Conservation (phyloP, 768 basidiomycete genomes). For the Boletus sp. region DNA sequence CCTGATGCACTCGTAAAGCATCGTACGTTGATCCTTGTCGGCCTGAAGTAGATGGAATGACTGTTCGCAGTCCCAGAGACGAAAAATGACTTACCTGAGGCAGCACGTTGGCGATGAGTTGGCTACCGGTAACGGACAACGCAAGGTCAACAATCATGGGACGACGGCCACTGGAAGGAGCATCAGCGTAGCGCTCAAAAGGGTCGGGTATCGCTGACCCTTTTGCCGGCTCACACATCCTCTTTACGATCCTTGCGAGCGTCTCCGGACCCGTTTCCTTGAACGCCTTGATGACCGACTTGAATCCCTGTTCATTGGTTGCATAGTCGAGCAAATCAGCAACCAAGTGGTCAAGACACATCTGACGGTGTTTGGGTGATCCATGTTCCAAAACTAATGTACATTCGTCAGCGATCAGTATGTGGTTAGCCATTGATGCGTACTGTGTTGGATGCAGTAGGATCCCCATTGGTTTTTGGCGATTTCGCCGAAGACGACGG, state of each 20-base stretch:
- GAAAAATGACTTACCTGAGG: constrained; percentile 53
- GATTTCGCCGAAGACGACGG: constrained; percentile 66
- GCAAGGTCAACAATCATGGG: constrained; percentile 87
- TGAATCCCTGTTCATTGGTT: constrained; percentile 82
- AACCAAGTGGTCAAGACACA: constrained; percentile 77
- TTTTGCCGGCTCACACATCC: constrained; percentile 85
- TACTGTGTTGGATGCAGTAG: constrained; percentile 84
- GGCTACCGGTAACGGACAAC: constrained; percentile 79
- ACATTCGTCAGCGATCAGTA: constrained; percentile 2
- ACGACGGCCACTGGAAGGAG: constrained; percentile 53
- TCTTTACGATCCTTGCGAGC: constrained; percentile 66
- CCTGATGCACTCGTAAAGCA: constrained; percentile 81
- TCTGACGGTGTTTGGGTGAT: constrained; percentile 65
- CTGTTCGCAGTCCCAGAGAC: not conserved
- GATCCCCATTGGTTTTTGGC: constrained; percentile 88
- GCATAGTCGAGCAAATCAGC: constrained; percentile 75
- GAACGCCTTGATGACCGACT: constrained; percentile 81
- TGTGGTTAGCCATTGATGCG: constrained; percentile 26
- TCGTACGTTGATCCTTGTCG: constrained; percentile 80
- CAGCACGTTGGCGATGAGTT: constrained; percentile 77
- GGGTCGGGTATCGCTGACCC: constrained; percentile 42
- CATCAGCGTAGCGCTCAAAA: constrained; percentile 1
- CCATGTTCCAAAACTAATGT: constrained; percentile 77
- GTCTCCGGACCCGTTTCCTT: constrained; percentile 82
- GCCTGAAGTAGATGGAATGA: constrained; percentile 43